Conservation (phyloP, 2,329 filamentous ascomycete species). For the Venturia nashicola region DNA sequence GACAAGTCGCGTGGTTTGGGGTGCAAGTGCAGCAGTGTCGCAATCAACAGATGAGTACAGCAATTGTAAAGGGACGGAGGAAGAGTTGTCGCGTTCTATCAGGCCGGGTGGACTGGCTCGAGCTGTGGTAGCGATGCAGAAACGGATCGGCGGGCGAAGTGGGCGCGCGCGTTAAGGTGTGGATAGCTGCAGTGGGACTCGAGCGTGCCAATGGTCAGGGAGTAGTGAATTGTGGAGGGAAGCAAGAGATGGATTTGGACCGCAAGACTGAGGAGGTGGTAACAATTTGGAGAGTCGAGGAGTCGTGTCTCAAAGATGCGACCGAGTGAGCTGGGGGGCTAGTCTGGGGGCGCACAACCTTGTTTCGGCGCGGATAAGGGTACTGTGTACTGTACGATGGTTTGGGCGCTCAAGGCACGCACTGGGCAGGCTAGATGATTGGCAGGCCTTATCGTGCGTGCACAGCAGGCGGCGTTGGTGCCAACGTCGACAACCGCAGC, state of each 20-base stretch:
- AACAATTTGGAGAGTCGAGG: conserved; percentile 1
- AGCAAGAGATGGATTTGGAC: background rate
- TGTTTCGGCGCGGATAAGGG: conserved; percentile 1
- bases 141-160: background rate
- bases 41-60: background rate
- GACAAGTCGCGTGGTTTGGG: background rate
- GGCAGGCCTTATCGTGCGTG: background rate
- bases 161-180: background rate
- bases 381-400: too few species aligned
- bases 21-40: background rate
- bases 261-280: conserved; percentile 5
- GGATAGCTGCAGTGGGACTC: background rate
- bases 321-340: conserved; percentile 1
- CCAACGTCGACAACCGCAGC: background rate
- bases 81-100: background rate
- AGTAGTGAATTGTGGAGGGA: background rate
- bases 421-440: background rate
- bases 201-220: background rate
- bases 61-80: background rate
- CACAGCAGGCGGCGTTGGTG: background rate
- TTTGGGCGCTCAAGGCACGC: background rate
- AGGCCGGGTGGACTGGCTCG: background rate
- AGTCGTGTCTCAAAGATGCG: background rate
- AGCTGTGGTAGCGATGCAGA: background rate
- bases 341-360: background rate